Evolutionary conservation across 2,329 filamentous ascomycete genomes (phyloP).

Genomic region (Phialophora verrucosa): DNA sequence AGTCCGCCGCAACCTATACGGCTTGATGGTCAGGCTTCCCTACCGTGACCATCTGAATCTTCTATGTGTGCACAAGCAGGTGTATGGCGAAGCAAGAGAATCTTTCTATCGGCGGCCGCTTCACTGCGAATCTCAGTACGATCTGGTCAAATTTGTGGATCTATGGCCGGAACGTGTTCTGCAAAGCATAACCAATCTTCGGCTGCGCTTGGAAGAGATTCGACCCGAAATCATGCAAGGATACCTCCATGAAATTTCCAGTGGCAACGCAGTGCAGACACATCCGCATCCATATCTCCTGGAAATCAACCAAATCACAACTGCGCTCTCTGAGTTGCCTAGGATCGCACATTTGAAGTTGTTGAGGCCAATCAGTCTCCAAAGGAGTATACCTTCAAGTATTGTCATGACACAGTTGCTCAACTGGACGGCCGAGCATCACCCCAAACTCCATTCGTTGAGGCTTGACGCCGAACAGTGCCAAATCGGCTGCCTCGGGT

Average conservation of each 20-base stretch:
- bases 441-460: constrained; percentile 16
- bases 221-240: constrained; percentile 21
- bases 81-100: constrained; percentile 28
- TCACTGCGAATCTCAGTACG: constrained; percentile 22
- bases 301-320: constrained; percentile 29
- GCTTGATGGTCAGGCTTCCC: constrained; percentile 21
- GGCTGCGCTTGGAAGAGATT: constrained; percentile 25
- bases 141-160: constrained; percentile 24
- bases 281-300: constrained; percentile 27
- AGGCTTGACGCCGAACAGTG: constrained; percentile 25
- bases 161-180: constrained; percentile 9
- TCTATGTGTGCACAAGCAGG: constrained; percentile 27
- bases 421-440: constrained; percentile 17
- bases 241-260: constrained; percentile 15
- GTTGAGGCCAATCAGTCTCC: constrained; percentile 9
- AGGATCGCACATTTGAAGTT: constrained; percentile 20
- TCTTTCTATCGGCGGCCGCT: constrained; percentile 30
- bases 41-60: constrained; percentile 25
- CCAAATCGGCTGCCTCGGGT: constrained; percentile 19
- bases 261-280: constrained; percentile 4
- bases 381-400: constrained; percentile 18
- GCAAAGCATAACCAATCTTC: constrained; percentile 22
- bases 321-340: constrained; percentile 23
- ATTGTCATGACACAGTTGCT: constrained; percentile 24
- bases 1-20: constrained; percentile 29